Percentiles rank a stretch among this genome's conserved stretches.
phyloP scores from a whole-genome alignment of 1,284 basidiomycete species.

The Coniferiporia sulphurascens region DNA sequence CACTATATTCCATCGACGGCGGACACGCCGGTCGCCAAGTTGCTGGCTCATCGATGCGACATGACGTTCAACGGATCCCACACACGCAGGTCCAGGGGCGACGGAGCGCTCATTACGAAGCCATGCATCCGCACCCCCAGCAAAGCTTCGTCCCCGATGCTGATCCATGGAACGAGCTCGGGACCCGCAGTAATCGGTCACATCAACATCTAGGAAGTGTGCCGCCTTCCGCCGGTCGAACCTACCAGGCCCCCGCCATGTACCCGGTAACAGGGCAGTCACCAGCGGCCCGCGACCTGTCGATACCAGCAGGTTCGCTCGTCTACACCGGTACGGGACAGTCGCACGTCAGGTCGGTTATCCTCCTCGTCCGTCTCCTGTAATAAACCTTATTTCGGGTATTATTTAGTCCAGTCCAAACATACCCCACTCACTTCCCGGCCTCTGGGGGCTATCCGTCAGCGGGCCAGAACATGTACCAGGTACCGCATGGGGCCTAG shows the following conservation, averaged over 20 bases:
- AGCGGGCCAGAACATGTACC: not conserved
- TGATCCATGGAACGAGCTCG: not conserved
- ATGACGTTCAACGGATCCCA: not conserved
- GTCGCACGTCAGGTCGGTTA: constrained; percentile 1
- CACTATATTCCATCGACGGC: too few species aligned
- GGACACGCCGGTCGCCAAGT: not conserved
- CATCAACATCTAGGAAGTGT: not conserved
- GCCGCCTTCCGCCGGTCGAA: not conserved
- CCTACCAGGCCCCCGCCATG: not conserved
- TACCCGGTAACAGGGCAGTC: not conserved
- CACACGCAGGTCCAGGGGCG: not conserved
- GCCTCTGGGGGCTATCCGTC: not conserved
- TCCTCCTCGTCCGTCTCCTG: not conserved
- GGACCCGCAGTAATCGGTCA: not conserved
- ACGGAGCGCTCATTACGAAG: not conserved
- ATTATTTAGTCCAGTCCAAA: not conserved
- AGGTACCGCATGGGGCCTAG: not conserved
- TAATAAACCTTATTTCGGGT: not conserved
- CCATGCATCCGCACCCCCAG: not conserved
- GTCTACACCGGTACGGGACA: constrained; percentile 1
- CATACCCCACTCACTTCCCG: not conserved
- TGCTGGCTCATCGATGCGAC: not conserved
- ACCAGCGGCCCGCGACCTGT: not conserved
- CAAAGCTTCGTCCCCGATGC: not conserved
- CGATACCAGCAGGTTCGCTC: not conserved